phyloP scores from a whole-genome alignment of 805 yeast species.

The Sugiyamaella americana region DNA sequence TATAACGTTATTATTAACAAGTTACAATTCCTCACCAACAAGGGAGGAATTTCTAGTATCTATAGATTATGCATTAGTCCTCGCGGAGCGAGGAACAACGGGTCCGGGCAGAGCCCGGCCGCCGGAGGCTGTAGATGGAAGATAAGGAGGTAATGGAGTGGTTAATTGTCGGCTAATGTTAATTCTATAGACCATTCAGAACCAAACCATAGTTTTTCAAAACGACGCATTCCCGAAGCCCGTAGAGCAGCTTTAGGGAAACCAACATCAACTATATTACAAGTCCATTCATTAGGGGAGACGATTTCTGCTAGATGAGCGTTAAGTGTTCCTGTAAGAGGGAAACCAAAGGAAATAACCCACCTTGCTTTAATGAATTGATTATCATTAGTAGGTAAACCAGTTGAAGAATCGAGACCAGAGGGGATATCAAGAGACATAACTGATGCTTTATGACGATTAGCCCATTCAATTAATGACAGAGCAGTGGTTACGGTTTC shows the following conservation, averaged over 20 bases:
- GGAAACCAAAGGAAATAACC: conserved; percentile 67
- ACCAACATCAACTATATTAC: conserved; percentile 65
- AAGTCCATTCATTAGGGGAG: conserved; percentile 44
- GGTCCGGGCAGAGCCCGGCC: not conserved
- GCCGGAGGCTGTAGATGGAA: not conserved
- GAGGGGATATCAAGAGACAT: conserved; percentile 76
- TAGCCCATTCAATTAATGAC: conserved; percentile 61
- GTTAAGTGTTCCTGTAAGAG: conserved; percentile 55
- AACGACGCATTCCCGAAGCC: conserved; percentile 37
- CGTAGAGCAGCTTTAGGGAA: conserved; percentile 53
- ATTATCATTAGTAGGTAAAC: conserved; percentile 31
- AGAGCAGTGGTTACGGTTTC: conserved; percentile 19
- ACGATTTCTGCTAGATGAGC: conserved; percentile 53
- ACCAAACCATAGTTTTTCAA: conserved; percentile 43
- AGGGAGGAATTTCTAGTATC: too few relatives aligned
- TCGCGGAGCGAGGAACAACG: not conserved
- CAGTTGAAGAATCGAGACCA: conserved; percentile 80
- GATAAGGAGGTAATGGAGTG: not conserved
- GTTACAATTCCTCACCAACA: too few relatives aligned
- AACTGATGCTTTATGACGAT: conserved; percentile 39
- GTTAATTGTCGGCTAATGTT: not conserved
- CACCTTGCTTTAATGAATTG: conserved; percentile 43
- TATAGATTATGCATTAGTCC: too few relatives aligned
- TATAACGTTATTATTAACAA: too few relatives aligned
- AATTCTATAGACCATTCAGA: conserved; percentile 21